A percentile compares a stretch with the other conserved stretches of the same genome.
Conservation (phyloP, 805 yeast genomes). For the Wickerhamomyces hampshirensis region DNA sequence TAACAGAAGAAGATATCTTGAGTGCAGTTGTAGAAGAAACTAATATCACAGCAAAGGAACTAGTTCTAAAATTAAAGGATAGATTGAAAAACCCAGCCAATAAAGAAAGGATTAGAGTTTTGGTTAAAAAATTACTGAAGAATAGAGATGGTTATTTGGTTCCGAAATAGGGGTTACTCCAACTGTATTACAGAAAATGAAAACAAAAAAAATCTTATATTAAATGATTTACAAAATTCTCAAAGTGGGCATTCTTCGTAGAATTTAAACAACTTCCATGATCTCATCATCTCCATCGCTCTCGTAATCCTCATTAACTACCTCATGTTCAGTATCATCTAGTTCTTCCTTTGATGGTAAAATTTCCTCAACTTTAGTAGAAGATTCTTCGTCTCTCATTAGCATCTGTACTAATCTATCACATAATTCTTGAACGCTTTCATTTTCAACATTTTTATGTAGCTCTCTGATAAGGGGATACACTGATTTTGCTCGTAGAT, state of each 20-base stretch:
- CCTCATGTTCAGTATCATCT: conserved; percentile 34
- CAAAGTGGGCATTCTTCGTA: neutral
- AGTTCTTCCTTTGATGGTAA: conserved; percentile 43
- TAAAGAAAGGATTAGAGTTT: conserved; percentile 51
- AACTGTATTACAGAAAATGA: too few species aligned
- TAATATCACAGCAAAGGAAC: conserved; percentile 50
- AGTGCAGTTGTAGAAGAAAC: conserved; percentile 46
- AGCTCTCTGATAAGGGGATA: conserved; percentile 85
- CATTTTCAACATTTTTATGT: conserved; percentile 52
- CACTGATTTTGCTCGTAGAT: conserved; percentile 73
- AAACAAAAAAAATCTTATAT: too few species aligned
- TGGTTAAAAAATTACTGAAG: conserved; percentile 53
- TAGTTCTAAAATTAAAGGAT: conserved; percentile 54
- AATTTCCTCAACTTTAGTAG: conserved; percentile 40
- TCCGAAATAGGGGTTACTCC: conserved; percentile 12
- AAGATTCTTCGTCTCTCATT: conserved; percentile 81
- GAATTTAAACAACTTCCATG: conserved; percentile 11
- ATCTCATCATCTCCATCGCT: conserved; percentile 22
- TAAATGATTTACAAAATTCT: neutral
- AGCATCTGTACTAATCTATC: conserved; percentile 85
- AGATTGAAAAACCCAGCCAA: conserved; percentile 66
- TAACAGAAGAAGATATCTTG: conserved; percentile 71
- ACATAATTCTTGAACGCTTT: conserved; percentile 59
- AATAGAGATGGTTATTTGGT: conserved; percentile 33
- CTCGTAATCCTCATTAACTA: conserved; percentile 22